phyloP scores from a whole-genome alignment of 345 rosid genomes.

The Eucalyptus fibrosa region DNA sequence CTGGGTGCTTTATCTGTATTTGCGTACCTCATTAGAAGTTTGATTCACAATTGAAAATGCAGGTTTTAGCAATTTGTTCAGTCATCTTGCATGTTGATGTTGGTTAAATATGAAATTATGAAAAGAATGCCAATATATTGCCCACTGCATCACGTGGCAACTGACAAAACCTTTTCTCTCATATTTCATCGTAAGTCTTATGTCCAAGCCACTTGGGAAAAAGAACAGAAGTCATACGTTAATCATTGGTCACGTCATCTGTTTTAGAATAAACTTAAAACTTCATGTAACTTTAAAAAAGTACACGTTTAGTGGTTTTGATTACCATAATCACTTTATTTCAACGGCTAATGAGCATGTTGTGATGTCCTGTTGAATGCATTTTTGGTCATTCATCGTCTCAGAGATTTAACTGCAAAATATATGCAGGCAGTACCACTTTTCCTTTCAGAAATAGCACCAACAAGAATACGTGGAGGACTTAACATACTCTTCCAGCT shows the following conservation, averaged over 20 bases:
- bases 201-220: background rate
- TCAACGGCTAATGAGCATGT: background rate
- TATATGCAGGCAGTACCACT: slow-evolving; percentile 71
- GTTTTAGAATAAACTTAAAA: background rate
- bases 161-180: background rate
- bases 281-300: background rate
- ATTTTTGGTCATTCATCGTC: background rate
- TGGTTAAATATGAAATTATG: background rate
- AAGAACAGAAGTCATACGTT: background rate
- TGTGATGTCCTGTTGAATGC: background rate
- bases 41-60: background rate
- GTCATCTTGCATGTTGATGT: background rate
- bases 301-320: background rate
- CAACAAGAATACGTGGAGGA: slow-evolving; percentile 86
- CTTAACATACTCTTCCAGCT: slow-evolving; percentile 91
- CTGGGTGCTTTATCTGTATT: background rate
- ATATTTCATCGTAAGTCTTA: background rate
- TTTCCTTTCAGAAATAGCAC: slow-evolving; percentile 95
- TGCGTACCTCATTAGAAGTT: background rate
- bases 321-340: too few relatives aligned
- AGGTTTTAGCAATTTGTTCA: background rate
- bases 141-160: background rate
- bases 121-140: background rate
- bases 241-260: background rate
- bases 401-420: background rate